Evolutionary conservation across 116 monocot genomes (phyloP).

Genomic region (Dioscorea cayenensis): DNA sequence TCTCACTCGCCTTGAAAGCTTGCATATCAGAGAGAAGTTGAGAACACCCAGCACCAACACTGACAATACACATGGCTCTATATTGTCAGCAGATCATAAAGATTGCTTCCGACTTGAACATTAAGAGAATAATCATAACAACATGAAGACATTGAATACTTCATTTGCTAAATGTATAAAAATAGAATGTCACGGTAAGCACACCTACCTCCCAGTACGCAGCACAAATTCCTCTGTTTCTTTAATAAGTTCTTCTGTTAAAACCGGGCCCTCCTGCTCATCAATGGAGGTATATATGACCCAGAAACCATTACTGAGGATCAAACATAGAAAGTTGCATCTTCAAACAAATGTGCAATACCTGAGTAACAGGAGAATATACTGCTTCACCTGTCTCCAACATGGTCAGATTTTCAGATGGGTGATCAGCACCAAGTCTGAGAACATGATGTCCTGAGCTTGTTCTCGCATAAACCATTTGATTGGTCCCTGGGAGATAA

Average conservation of each 20-base stretch:
- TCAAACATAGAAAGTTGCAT: conserved; percentile 4
- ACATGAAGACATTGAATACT: too few relatives aligned
- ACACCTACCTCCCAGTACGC: conserved; percentile 75
- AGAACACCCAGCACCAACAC: conserved; percentile 85
- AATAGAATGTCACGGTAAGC: too few relatives aligned
- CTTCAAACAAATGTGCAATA: not conserved
- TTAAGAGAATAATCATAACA: too few relatives aligned
- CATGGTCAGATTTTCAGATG: conserved; percentile 63
- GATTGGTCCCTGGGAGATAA: not conserved
- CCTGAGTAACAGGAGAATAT: conserved; percentile 78
- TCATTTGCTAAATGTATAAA: too few relatives aligned
- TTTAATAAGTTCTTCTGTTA: conserved; percentile 84
- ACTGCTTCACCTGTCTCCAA: conserved; percentile 84
- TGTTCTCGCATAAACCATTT: conserved; percentile 38
- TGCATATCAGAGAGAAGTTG: conserved; percentile 96
- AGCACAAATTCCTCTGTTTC: conserved; percentile 83
- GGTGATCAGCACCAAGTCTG: conserved; percentile 71
- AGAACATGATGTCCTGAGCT: conserved; percentile 50
- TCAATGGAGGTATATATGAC: conserved; percentile 4
- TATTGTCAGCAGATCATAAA: not conserved
- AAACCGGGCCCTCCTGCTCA: conserved; percentile 70
- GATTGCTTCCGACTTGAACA: too few relatives aligned
- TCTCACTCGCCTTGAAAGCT: conserved; percentile 80
- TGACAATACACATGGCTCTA: conserved; percentile 15
- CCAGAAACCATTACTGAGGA: not conserved